phyloP scores from a whole-genome alignment of 139 green algal genomes.

The Choricystis sp. region DNA sequence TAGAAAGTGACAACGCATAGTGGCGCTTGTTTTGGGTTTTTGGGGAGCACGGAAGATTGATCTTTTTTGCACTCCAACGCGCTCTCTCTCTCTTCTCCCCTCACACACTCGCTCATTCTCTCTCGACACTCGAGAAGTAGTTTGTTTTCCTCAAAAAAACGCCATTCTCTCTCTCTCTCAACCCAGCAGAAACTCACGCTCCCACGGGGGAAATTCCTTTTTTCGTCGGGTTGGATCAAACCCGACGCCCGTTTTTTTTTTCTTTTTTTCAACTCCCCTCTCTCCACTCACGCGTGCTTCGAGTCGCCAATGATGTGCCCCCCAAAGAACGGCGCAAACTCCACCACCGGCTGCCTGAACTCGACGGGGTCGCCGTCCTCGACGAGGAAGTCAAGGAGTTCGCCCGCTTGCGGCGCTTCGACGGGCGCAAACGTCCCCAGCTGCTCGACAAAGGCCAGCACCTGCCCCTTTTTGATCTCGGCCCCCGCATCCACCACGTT shows the following conservation, averaged over 20 bases:
- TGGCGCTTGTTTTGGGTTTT: no score
- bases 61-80: no score
- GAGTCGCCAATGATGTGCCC: slow-evolving; percentile 77
- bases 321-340: slow-evolving; percentile 63
- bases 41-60: no score
- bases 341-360: slow-evolving; percentile 51
- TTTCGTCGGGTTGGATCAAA: no score
- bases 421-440: slow-evolving; percentile 77
- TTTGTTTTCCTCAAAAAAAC: no score
- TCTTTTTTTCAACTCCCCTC: slow-evolving; percentile 2
- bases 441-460: slow-evolving; percentile 79
- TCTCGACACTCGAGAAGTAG: no score
- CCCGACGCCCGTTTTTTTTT: background rate
- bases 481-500: slow-evolving; percentile 44
- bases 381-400: slow-evolving; percentile 53
- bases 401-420: slow-evolving; percentile 65
- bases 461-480: slow-evolving; percentile 62
- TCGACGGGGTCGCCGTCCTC: slow-evolving; percentile 69
- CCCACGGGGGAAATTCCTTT: no score
- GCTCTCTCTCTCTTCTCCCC: no score
- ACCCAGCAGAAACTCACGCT: no score
- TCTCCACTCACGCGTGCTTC: slow-evolving; percentile 44
- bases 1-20: no score
- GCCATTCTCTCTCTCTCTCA: no score
- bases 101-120: no score